Evolutionary conservation across 2,329 filamentous ascomycete species (phyloP).

Genomic region (Exophiala calicioides): DNA sequence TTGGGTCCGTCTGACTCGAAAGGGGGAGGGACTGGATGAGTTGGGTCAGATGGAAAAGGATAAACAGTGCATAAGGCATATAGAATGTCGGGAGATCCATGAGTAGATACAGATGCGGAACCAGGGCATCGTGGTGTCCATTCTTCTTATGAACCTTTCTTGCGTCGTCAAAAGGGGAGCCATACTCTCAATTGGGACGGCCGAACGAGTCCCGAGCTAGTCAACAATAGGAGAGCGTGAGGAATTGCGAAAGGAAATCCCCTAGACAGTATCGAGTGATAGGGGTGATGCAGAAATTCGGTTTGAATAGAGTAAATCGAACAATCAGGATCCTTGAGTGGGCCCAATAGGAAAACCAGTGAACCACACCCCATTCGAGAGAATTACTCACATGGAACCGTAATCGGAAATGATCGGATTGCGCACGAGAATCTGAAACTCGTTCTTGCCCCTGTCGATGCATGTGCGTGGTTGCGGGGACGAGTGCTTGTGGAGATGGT

Average conservation of each 20-base stretch:
- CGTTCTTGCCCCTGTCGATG: not conserved
- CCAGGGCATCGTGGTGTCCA: constrained; percentile 3
- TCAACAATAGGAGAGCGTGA: not conserved
- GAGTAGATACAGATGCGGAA: not conserved
- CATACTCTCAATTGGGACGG: not conserved
- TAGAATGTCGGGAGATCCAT: constrained; percentile 10
- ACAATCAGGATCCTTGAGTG: no score
- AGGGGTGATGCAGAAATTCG: not conserved
- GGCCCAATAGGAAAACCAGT: not conserved
- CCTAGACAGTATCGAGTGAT: not conserved
- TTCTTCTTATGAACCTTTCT: no score
- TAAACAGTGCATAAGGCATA: constrained; percentile 6
- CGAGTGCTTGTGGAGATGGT: constrained; percentile 1
- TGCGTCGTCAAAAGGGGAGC: no score
- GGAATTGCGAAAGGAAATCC: not conserved
- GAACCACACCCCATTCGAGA: not conserved
- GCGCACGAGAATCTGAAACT: not conserved
- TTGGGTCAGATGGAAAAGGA: constrained; percentile 12
- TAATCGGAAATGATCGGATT: constrained; percentile 9
- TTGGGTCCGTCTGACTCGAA: not conserved
- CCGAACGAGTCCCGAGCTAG: not conserved
- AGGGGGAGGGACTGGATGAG: constrained; percentile 16
- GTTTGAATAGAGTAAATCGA: not conserved
- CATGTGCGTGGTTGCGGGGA: constrained; percentile 2
- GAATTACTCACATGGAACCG: constrained; percentile 20